Evolutionary conservation across 495 filamentous ascomycete genomes (phyloP).

Genomic region (Pyrenula aspistea): DNA sequence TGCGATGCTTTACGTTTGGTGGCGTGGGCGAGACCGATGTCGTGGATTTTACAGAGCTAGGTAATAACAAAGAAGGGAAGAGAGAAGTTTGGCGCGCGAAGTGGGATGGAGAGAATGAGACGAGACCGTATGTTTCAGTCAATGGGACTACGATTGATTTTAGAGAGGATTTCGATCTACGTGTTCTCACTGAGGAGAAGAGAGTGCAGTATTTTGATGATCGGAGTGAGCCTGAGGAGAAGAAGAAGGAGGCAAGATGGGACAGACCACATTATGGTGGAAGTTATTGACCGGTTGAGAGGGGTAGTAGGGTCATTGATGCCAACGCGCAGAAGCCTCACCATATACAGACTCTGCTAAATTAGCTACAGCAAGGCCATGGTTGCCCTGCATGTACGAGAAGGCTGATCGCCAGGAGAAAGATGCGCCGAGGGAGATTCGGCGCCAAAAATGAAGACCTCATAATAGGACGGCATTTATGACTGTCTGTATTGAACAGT

Average conservation of each 20-base stretch:
- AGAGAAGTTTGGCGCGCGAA: conserved; percentile 15
- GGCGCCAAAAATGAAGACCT: no score
- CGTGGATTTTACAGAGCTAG: conserved; percentile 9
- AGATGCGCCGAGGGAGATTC: no score
- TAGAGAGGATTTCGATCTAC: conserved; percentile 12
- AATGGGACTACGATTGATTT: conserved; percentile 14
- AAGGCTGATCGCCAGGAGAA: no score
- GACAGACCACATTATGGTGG: conserved; percentile 9
- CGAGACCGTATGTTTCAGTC: conserved; percentile 12
- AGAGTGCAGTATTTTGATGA: conserved; percentile 14
- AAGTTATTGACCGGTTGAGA: conserved; percentile 7
- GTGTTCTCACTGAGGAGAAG: conserved; percentile 14
- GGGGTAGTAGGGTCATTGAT: conserved; percentile 4
- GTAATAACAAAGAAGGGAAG: conserved; percentile 7
- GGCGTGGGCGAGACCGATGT: conserved; percentile 13
- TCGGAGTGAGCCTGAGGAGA: conserved; percentile 9
- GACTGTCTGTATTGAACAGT: no score
- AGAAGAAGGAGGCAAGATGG: conserved; percentile 7
- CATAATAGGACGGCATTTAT: no score
- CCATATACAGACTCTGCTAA: no score
- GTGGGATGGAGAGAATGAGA: conserved; percentile 8
- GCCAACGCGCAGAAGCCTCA: background rate
- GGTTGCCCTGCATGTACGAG: no score
- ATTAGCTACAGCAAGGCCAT: no score
- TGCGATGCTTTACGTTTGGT: conserved; percentile 20